phyloP scores from a whole-genome alignment of 257 asterid genomes.

The Nemophila menziesii region DNA sequence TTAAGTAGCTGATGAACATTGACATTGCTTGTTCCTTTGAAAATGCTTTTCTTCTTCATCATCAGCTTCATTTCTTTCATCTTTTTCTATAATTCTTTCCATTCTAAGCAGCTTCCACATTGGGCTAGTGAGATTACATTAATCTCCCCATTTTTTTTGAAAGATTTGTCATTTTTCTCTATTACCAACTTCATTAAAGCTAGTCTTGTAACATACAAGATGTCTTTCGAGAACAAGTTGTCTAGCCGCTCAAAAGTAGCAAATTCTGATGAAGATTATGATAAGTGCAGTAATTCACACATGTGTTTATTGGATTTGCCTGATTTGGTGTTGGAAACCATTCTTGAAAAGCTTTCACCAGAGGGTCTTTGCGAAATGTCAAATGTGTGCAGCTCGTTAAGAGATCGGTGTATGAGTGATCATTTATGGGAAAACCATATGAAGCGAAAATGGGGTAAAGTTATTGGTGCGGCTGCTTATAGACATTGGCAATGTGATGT shows the following conservation, averaged over 20 bases:
- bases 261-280: constrained; percentile 4
- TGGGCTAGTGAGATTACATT: constrained; percentile 60
- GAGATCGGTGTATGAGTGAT: constrained; percentile 48
- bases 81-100: constrained; percentile 38
- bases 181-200: constrained; percentile 16
- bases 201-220: constrained; percentile 13
- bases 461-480: constrained; percentile 44
- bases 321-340: constrained; percentile 63
- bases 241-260: constrained; percentile 17
- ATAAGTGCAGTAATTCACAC: constrained; percentile 6
- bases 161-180: constrained; percentile 24
- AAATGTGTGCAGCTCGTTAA: constrained; percentile 38
- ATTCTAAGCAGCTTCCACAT: constrained; percentile 45
- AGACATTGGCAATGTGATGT: constrained; percentile 42
- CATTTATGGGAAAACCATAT: constrained; percentile 59
- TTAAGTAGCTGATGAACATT: too few species aligned
- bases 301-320: constrained; percentile 61
- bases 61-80: constrained; percentile 53
- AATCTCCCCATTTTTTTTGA: constrained; percentile 45
- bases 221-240: constrained; percentile 26
- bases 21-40: too few species aligned
- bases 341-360: constrained; percentile 72
- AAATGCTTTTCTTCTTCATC: constrained; percentile 50
- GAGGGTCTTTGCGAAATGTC: constrained; percentile 62
- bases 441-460: constrained; percentile 53